Base-by-base conservation (phyloP, 2,329 filamentous ascomycete species). In the Pseudopithomyces chartarum region DNA sequence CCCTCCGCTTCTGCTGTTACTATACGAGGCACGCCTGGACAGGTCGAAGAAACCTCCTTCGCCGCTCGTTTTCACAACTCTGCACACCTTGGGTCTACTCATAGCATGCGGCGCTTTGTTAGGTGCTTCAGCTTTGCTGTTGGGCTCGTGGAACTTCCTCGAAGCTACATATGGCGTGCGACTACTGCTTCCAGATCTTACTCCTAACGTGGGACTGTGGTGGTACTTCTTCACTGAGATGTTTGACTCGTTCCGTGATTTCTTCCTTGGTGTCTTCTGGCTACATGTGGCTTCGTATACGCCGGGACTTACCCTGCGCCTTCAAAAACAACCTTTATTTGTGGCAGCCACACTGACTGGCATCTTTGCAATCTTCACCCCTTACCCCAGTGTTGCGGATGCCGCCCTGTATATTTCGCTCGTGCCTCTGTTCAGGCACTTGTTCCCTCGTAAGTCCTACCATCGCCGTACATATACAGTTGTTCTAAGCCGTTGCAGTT, bases 151-250 rank as follows among this genome's bases (percentile, higher is more conserved):
- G 90, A 88, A 93, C 60, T 99, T 98, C 70, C 77, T 98, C 19
- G 78, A 84, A 7, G 92, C 92, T 19, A 97, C 95, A 0, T 99
- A 99, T 76, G 92, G 94, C 65, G 91, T 96, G 45, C 93, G 97
- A 67, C 84, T 99, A 36, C 87, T 95, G 1, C 85, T 99, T 2
- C 91, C 92, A 8, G 95, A 99, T 72, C 83, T 99, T 39, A 96
- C 94, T 0, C 95, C 95, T 12, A 99, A 98, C 64, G 90, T 96
- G 29, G 95, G 95, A 1, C 82, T 99, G 1, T 99, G 95, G 95
- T 99, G 95, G 95, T 99, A 99, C 78, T 99, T 99, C 79, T 98
- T 99, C 73, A 96, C 96, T 65, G 94, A 99, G 74, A 99, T 99
- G 87, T 99, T 99, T 74, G 95, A 99, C 78, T 94, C 93, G 1